Evolutionary conservation across 2,329 filamentous ascomycete species (phyloP).

Genomic region (Venturia carpophila): DNA sequence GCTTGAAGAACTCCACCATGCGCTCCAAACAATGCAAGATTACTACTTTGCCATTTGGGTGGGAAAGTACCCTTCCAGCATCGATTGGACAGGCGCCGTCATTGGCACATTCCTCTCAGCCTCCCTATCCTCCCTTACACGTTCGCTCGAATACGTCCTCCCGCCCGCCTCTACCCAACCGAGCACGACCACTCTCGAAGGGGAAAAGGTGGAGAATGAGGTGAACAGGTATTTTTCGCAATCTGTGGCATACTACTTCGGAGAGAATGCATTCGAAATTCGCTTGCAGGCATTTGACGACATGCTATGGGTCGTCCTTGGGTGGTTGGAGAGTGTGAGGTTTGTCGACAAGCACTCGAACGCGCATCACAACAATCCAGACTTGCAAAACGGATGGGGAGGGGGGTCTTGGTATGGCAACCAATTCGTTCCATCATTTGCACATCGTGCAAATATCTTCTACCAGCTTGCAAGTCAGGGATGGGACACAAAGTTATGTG

Average conservation of each 20-base stretch:
- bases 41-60: conserved; percentile 69
- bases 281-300: conserved; percentile 81
- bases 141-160: conserved; percentile 43
- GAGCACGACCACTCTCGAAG: conserved; percentile 24
- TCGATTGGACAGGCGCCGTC: conserved; percentile 91
- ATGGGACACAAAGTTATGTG: conserved; percentile 75
- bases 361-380: conserved; percentile 46
- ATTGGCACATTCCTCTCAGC: conserved; percentile 71
- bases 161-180: conserved; percentile 26
- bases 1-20: conserved; percentile 37
- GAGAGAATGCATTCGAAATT: conserved; percentile 69
- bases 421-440: conserved; percentile 66
- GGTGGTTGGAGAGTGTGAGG: conserved; percentile 76
- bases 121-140: conserved; percentile 62
- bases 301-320: conserved; percentile 90
- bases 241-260: conserved; percentile 71
- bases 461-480: conserved; percentile 72
- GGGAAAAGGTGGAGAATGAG: conserved; percentile 61
- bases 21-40: conserved; percentile 68
- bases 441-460: conserved; percentile 75
- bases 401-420: conserved; percentile 60
- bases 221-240: conserved; percentile 78
- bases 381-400: background rate
- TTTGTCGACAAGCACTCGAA: conserved; percentile 65
- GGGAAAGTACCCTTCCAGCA: conserved; percentile 75